Conservation (phyloP, 2,329 filamentous ascomycete genomes). For the Fusarium pilosicola region DNA sequence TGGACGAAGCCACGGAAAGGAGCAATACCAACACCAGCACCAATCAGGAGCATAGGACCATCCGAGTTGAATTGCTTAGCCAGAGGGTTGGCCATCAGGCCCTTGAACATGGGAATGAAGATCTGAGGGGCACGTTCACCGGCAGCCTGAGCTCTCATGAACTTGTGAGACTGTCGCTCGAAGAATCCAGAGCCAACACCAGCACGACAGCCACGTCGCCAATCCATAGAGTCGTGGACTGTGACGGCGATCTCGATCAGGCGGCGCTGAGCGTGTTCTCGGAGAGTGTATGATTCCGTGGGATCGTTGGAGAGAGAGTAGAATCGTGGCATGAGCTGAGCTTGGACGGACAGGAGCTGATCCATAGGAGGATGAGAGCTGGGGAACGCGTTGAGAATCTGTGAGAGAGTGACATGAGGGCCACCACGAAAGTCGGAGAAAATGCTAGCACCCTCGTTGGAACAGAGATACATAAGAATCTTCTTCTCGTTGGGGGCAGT, state of each 20-base stretch:
- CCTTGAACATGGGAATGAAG: constrained; percentile 96
- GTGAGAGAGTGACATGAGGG: constrained; percentile 83
- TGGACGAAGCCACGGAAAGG: constrained; percentile 98
- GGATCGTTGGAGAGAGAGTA: constrained; percentile 98
- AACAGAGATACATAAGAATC: constrained; percentile 85
- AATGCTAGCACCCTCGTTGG: constrained; percentile 87
- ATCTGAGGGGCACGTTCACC: constrained; percentile 70
- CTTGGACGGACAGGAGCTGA: constrained; percentile 79
- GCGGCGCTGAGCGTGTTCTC: constrained; percentile 76
- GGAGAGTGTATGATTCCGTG: constrained; percentile 75
- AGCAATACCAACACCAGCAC: constrained; percentile 94
- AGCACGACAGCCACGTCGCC: constrained; percentile 76
- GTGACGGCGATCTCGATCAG: constrained; percentile 97
- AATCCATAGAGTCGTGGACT: constrained; percentile 87
- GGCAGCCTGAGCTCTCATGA: constrained; percentile 72
- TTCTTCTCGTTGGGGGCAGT: constrained; percentile 85
- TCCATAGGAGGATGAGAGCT: constrained; percentile 90
- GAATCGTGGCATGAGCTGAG: constrained; percentile 95
- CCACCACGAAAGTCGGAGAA: constrained; percentile 96
- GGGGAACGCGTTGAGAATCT: constrained; percentile 91
- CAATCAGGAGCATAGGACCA: constrained; percentile 97
- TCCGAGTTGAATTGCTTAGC: constrained; percentile 92
- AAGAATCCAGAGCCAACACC: constrained; percentile 95
- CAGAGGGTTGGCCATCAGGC: constrained; percentile 95
- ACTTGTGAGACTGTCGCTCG: constrained; percentile 81